Percentiles rank a stretch among this genome's conserved stretches.
Evolutionary conservation across 2,329 filamentous ascomycete genomes (phyloP).

Genomic region (Paraconiothyrium brasiliense): DNA sequence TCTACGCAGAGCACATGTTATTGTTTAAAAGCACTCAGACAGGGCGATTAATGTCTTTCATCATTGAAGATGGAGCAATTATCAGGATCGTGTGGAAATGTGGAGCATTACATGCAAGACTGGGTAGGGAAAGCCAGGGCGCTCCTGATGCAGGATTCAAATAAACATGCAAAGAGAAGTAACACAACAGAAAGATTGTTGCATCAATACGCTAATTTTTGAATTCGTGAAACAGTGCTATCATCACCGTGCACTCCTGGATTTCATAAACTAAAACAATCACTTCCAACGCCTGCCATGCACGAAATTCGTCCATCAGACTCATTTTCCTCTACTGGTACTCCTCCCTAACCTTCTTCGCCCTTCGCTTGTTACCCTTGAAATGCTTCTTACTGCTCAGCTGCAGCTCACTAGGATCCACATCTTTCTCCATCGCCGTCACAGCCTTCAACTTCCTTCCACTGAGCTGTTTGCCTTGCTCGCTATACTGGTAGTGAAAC

Average conservation of each 20-base stretch:
- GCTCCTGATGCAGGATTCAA: too few relatives aligned
- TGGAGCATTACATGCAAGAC: too few relatives aligned
- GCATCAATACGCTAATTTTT: background rate
- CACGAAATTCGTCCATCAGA: background rate
- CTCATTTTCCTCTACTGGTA: constrained; percentile 42
- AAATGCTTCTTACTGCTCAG: constrained; percentile 89
- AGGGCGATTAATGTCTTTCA: too few relatives aligned
- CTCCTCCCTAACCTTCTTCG: constrained; percentile 59
- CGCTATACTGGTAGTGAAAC: constrained; percentile 88
- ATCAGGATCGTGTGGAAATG: too few relatives aligned
- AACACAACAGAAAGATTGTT: too few relatives aligned
- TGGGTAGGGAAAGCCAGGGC: too few relatives aligned
- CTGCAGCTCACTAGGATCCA: constrained; percentile 81
- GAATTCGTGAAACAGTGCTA: background rate
- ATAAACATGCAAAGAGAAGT: too few relatives aligned
- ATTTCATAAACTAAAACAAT: background rate
- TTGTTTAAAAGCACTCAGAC: too few relatives aligned
- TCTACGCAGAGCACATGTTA: too few relatives aligned
- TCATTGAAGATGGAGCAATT: too few relatives aligned
- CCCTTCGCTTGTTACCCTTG: constrained; percentile 76
- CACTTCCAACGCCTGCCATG: constrained; percentile 5
- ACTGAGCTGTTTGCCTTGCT: constrained; percentile 84
- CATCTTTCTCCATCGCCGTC: constrained; percentile 81
- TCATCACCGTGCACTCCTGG: background rate
- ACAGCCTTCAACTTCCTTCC: constrained; percentile 85